A percentile compares a stretch with the other conserved stretches of the same genome.
phyloP scores from a whole-genome alignment of 2,329 filamentous ascomycete genomes.

The Diaporthe velutina region DNA sequence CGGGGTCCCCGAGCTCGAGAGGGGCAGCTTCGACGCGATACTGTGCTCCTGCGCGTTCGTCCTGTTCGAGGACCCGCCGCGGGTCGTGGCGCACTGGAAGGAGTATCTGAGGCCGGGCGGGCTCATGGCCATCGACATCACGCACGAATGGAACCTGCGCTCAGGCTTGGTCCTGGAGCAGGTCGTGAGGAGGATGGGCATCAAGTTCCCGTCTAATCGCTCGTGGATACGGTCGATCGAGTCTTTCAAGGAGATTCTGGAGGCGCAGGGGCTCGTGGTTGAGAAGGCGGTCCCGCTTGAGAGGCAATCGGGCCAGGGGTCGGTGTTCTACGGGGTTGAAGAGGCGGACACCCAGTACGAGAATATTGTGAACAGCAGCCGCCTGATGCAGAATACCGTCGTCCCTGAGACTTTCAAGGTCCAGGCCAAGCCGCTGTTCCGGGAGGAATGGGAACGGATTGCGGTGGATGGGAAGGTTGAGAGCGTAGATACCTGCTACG shows the following conservation, averaged over 20 bases:
- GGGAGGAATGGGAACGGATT: slow-evolving; percentile 47
- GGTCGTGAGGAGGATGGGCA: slow-evolving; percentile 43
- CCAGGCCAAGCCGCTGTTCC: slow-evolving; percentile 46
- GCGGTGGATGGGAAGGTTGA: slow-evolving; percentile 48
- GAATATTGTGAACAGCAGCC: slow-evolving; percentile 41
- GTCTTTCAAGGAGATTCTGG: slow-evolving; percentile 47
- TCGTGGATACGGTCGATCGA: slow-evolving; percentile 47
- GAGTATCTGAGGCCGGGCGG: slow-evolving; percentile 47
- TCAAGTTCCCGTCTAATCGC: slow-evolving; percentile 47
- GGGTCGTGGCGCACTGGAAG: slow-evolving; percentile 47
- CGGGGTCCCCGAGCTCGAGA: slow-evolving; percentile 38
- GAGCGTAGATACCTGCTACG: slow-evolving; percentile 47
- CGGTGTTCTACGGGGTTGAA: slow-evolving; percentile 42
- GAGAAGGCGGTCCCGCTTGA: slow-evolving; percentile 46
- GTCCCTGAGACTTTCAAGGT: slow-evolving; percentile 43
- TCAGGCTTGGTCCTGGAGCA: slow-evolving; percentile 46
- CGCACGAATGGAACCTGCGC: slow-evolving; percentile 48
- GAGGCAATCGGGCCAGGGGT: slow-evolving; percentile 44
- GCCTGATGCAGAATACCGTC: slow-evolving; percentile 42
- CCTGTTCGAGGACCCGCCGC: slow-evolving; percentile 46
- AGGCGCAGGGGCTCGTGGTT: slow-evolving; percentile 45
- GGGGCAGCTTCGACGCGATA: slow-evolving; percentile 47
- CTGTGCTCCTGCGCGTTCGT: slow-evolving; percentile 53
- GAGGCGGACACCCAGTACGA: slow-evolving; percentile 49
- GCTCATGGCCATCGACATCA: slow-evolving; percentile 49